phyloP scores from a whole-genome alignment of 768 basidiomycete genomes.

The Xanthoconium purpureum region DNA sequence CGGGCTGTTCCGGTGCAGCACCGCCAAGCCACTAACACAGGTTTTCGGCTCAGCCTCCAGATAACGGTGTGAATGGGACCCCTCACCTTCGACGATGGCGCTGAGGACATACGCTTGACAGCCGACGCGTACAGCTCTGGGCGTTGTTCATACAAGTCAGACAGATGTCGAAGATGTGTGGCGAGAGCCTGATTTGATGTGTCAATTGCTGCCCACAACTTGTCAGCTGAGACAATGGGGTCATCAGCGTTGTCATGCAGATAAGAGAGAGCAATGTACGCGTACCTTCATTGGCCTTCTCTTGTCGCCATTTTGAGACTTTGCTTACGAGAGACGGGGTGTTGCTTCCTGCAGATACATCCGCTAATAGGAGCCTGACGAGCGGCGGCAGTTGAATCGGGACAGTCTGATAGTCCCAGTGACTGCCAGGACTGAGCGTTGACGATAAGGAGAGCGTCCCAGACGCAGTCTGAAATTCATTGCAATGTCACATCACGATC shows the following conservation, averaged over 20 bases:
- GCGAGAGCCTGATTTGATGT: constrained; percentile 60
- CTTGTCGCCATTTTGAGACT: constrained; percentile 85
- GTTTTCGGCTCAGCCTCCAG: background rate
- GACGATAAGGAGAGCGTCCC: constrained; percentile 39
- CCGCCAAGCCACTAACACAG: constrained; percentile 44
- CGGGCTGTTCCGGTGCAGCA: constrained; percentile 18
- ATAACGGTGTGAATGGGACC: background rate
- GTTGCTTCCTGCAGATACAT: constrained; percentile 94
- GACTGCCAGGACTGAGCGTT: constrained; percentile 51
- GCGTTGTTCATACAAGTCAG: constrained; percentile 47
- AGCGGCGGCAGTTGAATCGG: constrained; percentile 82
- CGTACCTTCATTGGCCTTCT: constrained; percentile 54
- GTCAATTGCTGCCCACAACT: constrained; percentile 64
- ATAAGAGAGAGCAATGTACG: background rate
- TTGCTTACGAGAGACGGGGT: constrained; percentile 92
- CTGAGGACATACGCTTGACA: constrained; percentile 59
- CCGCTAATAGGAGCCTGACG: constrained; percentile 84
- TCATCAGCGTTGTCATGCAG: background rate
- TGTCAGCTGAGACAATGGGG: constrained; percentile 43
- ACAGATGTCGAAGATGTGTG: constrained; percentile 48
- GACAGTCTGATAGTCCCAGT: constrained; percentile 69
- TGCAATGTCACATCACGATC: background rate
- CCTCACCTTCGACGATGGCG: constrained; percentile 53
- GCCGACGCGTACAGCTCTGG: constrained; percentile 49
- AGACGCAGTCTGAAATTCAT: constrained; percentile 11